phyloP scores from a whole-genome alignment of 2,329 filamentous ascomycete species.

The Colletotrichum sublineola region DNA sequence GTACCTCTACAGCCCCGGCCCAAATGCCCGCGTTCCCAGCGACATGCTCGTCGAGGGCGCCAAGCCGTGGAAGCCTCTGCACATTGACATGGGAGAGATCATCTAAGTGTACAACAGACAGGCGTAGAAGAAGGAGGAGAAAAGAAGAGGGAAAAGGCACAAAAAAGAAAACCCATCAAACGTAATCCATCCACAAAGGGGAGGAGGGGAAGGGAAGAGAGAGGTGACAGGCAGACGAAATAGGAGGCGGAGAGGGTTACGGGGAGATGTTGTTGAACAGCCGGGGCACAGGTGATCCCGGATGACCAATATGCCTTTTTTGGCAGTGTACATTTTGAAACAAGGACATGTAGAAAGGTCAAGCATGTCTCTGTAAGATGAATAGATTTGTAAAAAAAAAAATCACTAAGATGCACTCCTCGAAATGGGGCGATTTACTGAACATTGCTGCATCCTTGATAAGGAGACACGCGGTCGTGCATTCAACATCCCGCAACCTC shows the following conservation, averaged over 20 bases:
- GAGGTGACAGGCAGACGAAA: neutral
- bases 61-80: slow-evolving; percentile 73
- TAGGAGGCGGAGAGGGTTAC: neutral
- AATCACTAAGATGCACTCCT: slow-evolving; percentile 25
- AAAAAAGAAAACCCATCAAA: slow-evolving; percentile 21
- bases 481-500: too few species aligned
- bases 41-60: slow-evolving; percentile 75
- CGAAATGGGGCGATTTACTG: slow-evolving; percentile 27
- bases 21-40: slow-evolving; percentile 75
- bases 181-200: slow-evolving; percentile 28
- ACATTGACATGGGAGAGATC: slow-evolving; percentile 80
- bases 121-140: neutral
- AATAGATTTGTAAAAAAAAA: slow-evolving; percentile 54
- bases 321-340: slow-evolving; percentile 42
- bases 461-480: too few species aligned
- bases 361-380: slow-evolving; percentile 53
- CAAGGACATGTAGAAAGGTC: slow-evolving; percentile 34
- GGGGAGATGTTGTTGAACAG: slow-evolving; percentile 3
- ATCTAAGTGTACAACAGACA: slow-evolving; percentile 56
- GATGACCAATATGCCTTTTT: slow-evolving; percentile 31
- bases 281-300: slow-evolving; percentile 9
- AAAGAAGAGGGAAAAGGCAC: neutral
- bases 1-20: slow-evolving; percentile 92
- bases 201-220: neutral
- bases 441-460: too few species aligned